These are phyloP conservation scores for Populus trichocarpa DNA, from an alignment of 441 rosid species.

Conservation along the genomic window DNA sequence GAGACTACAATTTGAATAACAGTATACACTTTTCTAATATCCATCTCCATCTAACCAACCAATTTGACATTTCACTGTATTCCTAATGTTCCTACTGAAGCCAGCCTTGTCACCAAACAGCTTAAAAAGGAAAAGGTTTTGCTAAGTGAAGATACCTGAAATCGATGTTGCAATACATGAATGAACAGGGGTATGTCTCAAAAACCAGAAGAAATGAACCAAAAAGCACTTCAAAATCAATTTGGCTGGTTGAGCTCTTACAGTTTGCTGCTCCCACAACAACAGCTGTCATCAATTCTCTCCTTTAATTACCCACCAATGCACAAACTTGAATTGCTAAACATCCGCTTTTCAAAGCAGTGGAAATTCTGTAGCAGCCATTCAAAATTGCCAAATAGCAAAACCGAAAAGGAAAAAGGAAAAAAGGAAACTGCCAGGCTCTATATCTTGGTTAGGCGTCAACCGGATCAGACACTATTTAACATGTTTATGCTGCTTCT, in stretches of 20 bases:
- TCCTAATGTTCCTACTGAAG: conserved; percentile 3
- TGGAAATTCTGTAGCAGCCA: neutral
- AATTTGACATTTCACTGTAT: conserved; percentile 7
- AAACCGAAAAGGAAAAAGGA: neutral
- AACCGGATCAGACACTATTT: conserved; percentile 15
- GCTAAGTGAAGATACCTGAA: neutral
- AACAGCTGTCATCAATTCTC: neutral
- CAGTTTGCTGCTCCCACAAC: conserved; percentile 4
- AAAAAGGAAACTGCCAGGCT: conserved; percentile 1
- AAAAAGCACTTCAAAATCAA: neutral
- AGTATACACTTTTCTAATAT: conserved; percentile 4
- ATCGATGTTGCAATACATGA: neutral
- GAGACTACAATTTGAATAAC: conserved; percentile 4
- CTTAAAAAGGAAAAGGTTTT: neutral
- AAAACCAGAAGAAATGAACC: conserved; percentile 5
- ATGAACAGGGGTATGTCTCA: conserved; percentile 1
- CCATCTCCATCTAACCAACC: neutral
- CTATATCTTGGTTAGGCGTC: neutral
- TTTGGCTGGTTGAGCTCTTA: conserved; percentile 4
- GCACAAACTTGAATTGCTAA: neutral
- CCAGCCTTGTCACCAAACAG: conserved; percentile 1
- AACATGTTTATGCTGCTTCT: conserved; percentile 40
- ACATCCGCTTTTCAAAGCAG: neutral
- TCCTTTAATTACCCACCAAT: neutral
- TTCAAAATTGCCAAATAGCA: conserved; percentile 1